Conservation (phyloP, 2,329 filamentous ascomycete species). For the Colletotrichum sp. region DNA sequence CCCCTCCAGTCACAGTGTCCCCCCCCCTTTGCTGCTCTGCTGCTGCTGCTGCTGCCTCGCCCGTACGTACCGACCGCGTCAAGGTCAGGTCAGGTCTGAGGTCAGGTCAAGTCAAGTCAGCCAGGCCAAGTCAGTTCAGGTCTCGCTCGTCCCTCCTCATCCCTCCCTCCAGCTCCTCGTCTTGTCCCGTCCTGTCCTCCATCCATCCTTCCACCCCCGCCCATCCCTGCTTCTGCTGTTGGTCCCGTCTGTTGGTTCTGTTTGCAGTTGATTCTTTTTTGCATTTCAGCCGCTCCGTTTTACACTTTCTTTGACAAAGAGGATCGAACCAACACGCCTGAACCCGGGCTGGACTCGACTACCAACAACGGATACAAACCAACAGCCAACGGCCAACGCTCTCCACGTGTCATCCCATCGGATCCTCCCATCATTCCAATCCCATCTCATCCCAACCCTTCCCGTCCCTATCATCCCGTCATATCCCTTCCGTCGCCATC, state of each 20-base stretch:
- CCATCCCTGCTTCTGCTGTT: not conserved
- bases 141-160: not conserved
- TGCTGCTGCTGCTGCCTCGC: not conserved
- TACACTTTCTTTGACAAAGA: not conserved
- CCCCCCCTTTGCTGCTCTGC: not conserved
- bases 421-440: not conserved
- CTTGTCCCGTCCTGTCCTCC: not conserved
- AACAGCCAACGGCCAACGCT: not conserved
- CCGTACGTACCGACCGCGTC: not conserved
- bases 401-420: slow-evolving; percentile 8
- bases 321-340: not conserved
- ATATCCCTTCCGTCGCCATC: not conserved
- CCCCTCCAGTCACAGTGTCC: too few relatives aligned
- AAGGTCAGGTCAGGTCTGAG: too few relatives aligned
- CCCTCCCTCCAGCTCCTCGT: not conserved
- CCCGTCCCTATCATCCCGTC: not conserved
- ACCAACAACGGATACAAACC: not conserved
- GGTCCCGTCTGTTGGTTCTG: not conserved
- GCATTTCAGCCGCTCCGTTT: not conserved
- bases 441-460: not conserved
- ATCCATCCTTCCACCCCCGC: not conserved
- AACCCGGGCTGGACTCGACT: not conserved
- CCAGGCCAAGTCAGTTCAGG: not conserved
- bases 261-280: not conserved
- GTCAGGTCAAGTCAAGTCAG: not conserved